These are phyloP conservation scores for Sphagnurus paluster DNA, from an alignment of 1,284 basidiomycete species.

Conservation along the genomic window DNA sequence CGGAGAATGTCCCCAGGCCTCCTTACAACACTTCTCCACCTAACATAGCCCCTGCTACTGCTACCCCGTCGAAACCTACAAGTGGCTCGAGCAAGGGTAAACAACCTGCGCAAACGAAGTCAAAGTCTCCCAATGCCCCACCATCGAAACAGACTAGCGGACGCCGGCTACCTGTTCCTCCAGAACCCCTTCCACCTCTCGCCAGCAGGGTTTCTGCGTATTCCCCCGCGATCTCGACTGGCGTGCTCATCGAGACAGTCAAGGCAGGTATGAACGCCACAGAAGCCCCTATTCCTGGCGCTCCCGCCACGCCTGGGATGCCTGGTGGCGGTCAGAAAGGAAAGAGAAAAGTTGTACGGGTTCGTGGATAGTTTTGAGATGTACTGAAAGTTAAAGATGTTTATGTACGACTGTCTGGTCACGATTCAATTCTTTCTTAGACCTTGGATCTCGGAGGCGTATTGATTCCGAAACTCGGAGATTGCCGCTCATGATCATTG, in stretches of 20 bases:
- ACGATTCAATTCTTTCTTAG: no score
- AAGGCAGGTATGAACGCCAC: slow-evolving; percentile 78
- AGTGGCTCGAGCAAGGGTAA: slow-evolving; percentile 35
- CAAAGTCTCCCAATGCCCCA: slow-evolving; percentile 36
- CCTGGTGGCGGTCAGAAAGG: slow-evolving; percentile 59
- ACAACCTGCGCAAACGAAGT: slow-evolving; percentile 33
- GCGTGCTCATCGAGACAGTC: slow-evolving; percentile 73
- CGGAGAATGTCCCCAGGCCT: slow-evolving; percentile 68
- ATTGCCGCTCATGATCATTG: no score
- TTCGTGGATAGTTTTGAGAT: slow-evolving; percentile 49
- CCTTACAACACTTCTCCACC: slow-evolving; percentile 51
- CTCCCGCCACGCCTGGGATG: slow-evolving; percentile 31
- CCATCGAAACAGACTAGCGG: slow-evolving; percentile 27
- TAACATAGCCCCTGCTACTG: slow-evolving; percentile 19
- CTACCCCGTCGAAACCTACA: slow-evolving; percentile 17
- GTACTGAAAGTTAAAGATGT: no score
- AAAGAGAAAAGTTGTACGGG: slow-evolving; percentile 77
- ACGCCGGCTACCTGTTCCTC: slow-evolving; percentile 38
- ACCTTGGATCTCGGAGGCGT: no score
- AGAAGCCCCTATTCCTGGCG: slow-evolving; percentile 42
- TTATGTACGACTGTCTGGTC: no score
- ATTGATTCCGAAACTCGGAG: no score
- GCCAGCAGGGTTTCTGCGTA: slow-evolving; percentile 42
- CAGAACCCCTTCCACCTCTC: slow-evolving; percentile 38
- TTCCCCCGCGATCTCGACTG: slow-evolving; percentile 72